Conservation (phyloP, 2,329 filamentous ascomycete species). For the Hymenoscyphus fraxineus region DNA sequence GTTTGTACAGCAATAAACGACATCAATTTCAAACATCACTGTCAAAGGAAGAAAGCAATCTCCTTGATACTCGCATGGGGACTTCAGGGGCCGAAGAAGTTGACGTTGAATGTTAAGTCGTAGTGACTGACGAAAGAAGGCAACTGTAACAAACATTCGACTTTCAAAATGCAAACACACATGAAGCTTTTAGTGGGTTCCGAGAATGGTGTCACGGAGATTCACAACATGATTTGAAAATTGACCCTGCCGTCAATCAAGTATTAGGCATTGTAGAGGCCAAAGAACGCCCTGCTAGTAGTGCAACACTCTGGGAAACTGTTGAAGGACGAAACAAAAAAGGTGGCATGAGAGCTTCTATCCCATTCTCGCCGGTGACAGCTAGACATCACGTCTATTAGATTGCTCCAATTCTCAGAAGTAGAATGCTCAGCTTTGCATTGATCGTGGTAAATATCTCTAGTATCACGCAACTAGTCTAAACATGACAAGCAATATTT, state of each 20-base stretch:
- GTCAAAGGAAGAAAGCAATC: background rate
- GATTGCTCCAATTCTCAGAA: conserved; percentile 53
- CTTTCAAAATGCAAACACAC: background rate
- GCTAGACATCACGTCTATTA: conserved; percentile 52
- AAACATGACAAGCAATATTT: conserved; percentile 41
- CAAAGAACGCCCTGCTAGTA: background rate
- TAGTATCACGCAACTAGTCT: conserved; percentile 35
- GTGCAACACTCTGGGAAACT: background rate
- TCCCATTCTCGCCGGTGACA: conserved; percentile 29
- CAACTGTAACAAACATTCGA: background rate
- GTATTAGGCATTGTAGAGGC: conserved; percentile 3
- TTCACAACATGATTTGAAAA: background rate
- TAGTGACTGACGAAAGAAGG: background rate
- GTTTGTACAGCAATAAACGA: background rate
- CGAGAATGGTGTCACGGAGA: background rate
- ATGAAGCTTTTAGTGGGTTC: background rate
- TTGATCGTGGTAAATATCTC: background rate
- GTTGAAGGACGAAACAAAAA: background rate
- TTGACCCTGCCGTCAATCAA: background rate
- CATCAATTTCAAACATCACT: background rate
- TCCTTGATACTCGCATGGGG: background rate
- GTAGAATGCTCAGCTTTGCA: conserved; percentile 31
- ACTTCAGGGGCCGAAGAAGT: background rate
- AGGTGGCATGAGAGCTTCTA: too few species aligned
- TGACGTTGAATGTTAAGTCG: background rate